Evolutionary conservation across 2,329 filamentous ascomycete species (phyloP).

Genomic region (Claviceps purpurea): DNA sequence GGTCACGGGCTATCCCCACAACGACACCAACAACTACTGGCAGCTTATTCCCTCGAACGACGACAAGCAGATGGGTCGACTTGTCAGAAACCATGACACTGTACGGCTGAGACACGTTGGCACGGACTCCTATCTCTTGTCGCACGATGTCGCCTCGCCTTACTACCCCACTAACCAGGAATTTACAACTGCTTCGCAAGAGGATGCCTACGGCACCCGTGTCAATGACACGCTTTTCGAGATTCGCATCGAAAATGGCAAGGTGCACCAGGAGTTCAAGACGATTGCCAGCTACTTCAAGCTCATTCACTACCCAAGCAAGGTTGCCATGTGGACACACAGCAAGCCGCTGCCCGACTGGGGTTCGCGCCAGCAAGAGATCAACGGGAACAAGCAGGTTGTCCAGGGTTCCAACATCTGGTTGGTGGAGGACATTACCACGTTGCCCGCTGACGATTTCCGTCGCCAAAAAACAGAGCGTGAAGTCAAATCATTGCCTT

Average conservation of each 20-base stretch:
- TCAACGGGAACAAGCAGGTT: constrained; percentile 98
- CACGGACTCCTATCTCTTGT: constrained; percentile 76
- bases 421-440: constrained; percentile 86
- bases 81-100: constrained; percentile 70
- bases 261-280: constrained; percentile 71
- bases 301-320: constrained; percentile 83
- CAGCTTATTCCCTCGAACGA: constrained; percentile 66
- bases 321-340: constrained; percentile 99
- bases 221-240: constrained; percentile 89
- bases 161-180: constrained; percentile 97
- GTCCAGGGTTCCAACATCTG: constrained; percentile 84
- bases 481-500: constrained; percentile 72
- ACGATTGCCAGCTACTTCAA: constrained; percentile 90
- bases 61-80: constrained; percentile 42
- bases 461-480: constrained; percentile 65
- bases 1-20: constrained; percentile 94
- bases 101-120: constrained; percentile 76
- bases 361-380: constrained; percentile 94
- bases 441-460: constrained; percentile 54
- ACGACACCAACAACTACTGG: constrained; percentile 99
- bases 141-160: constrained; percentile 93
- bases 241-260: constrained; percentile 77
- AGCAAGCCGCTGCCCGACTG: constrained; percentile 90
- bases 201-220: constrained; percentile 59
- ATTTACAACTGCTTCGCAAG: constrained; percentile 69